Evolutionary conservation across 1,284 basidiomycete species (phyloP), one percentile per base, ranked within the genome.

Genomic region (Tilletia walkeri): DNA sequence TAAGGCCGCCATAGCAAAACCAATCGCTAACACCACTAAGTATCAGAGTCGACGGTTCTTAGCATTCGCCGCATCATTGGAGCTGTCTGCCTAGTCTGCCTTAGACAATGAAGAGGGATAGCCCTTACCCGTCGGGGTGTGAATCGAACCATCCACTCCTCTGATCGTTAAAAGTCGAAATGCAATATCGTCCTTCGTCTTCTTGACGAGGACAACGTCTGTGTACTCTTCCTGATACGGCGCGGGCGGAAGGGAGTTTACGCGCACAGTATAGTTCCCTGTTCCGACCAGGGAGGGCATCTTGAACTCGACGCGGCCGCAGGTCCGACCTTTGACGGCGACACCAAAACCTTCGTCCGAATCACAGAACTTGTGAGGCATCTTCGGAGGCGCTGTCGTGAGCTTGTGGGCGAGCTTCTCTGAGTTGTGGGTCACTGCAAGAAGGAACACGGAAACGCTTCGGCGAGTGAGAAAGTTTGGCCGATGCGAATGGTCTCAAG

Each of bases 241-340:
- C 34, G 59, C 59, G 16, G 59, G 59, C n/a, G 59, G 59, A 14
- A 63, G 36, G 12, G 34, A 38, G 34, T 16, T 38, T 5, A 63
- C 34, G 3, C 36, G 36, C 16, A 63, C 38, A 5, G 36, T 7
- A 36, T 63, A 63, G 34, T 63, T 63, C 36, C 59, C 59, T 3
- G 59, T 39, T 14, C 12, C 59, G 59, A 63, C 59, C 4, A 38
- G n/a, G 34, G 59, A 63, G 20, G 59, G 59, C 59, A 63, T 63
- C 12, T 38, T 34, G 59, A 63, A 63, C 59, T 63, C 59, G 34
- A 63, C 59, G 16, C 59, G 59, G 36, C 59, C 59, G 36, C 59
- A 63, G 9, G 59, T 63, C 3, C 59, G 59, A 16, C 59, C 59
- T 9, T 6, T 38, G 12, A 63, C 59, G 34, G 34, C 6, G 12